phyloP scores from a whole-genome alignment of 2,329 filamentous ascomycete genomes.

The Talaromyces funiculosus region DNA sequence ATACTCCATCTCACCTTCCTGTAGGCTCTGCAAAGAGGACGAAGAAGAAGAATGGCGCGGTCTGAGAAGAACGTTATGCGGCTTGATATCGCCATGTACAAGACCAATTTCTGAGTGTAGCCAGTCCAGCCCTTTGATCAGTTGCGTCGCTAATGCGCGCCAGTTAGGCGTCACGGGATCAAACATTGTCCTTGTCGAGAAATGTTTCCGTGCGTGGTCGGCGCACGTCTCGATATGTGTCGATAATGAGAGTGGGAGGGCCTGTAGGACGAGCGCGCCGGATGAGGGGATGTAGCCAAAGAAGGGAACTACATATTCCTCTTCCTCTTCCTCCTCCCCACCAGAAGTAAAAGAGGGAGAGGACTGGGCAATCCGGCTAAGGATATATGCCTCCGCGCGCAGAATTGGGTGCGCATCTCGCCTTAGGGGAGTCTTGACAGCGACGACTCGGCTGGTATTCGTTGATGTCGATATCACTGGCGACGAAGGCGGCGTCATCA shows the following conservation, averaged over 20 bases:
- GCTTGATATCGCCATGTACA: slow-evolving; percentile 38
- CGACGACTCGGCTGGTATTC: slow-evolving; percentile 27
- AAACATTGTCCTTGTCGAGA: slow-evolving; percentile 40
- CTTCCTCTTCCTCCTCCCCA: background rate
- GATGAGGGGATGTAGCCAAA: slow-evolving; percentile 37
- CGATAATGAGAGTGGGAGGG: slow-evolving; percentile 40
- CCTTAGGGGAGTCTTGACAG: slow-evolving; percentile 41
- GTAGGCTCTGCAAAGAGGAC: background rate
- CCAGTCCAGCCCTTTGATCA: slow-evolving; percentile 40
- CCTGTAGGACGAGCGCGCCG: slow-evolving; percentile 40
- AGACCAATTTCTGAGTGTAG: slow-evolving; percentile 37
- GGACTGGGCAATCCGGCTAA: slow-evolving; percentile 26
- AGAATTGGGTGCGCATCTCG: slow-evolving; percentile 38
- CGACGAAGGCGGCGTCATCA: slow-evolving; percentile 31
- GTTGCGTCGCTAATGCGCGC: slow-evolving; percentile 35
- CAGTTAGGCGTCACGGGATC: slow-evolving; percentile 42
- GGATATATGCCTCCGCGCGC: slow-evolving; percentile 37
- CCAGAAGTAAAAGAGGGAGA: slow-evolving; percentile 4
- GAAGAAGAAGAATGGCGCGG: slow-evolving; percentile 15
- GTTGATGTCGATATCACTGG: slow-evolving; percentile 18
- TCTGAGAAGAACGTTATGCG: slow-evolving; percentile 29
- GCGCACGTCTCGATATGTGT: slow-evolving; percentile 36
- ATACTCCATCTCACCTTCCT: slow-evolving; percentile 26
- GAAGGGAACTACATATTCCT: slow-evolving; percentile 36
- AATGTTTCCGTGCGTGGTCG: slow-evolving; percentile 22